Percentiles rank a stretch among this genome's conserved stretches.
Evolutionary conservation across 441 rosid genomes (phyloP).

Genomic region (Pelargonium fulgidum): DNA sequence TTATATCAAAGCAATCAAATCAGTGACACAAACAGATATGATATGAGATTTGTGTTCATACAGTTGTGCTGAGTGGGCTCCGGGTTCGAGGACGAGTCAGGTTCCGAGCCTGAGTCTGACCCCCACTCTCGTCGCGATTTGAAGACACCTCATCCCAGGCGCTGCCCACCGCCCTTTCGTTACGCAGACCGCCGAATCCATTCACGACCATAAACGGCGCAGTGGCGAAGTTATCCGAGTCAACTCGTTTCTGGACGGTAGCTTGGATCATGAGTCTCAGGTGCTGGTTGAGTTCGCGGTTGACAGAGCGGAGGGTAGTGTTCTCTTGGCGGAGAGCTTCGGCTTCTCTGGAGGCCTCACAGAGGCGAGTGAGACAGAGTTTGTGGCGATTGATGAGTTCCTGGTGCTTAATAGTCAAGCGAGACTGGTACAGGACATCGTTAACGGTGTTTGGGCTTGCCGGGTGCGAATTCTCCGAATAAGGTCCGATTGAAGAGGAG

Average conservation of each 20-base stretch:
- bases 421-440: slow-evolving; percentile 21
- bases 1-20: no score
- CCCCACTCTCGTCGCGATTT: slow-evolving; percentile 29
- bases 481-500: no score
- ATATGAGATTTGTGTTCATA: slow-evolving; percentile 12
- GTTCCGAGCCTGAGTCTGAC: slow-evolving; percentile 18
- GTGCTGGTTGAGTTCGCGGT: slow-evolving; percentile 42
- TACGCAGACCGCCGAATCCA: slow-evolving; percentile 23
- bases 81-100: slow-evolving; percentile 29
- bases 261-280: slow-evolving; percentile 32
- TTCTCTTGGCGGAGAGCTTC: slow-evolving; percentile 48
- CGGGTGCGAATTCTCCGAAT: not conserved
- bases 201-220: slow-evolving; percentile 27
- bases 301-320: slow-evolving; percentile 34
- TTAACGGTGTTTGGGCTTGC: slow-evolving; percentile 3
- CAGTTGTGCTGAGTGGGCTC: slow-evolving; percentile 30
- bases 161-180: slow-evolving; percentile 5
- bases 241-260: slow-evolving; percentile 27
- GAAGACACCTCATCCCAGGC: slow-evolving; percentile 27
- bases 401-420: slow-evolving; percentile 37
- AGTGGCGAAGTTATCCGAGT: slow-evolving; percentile 13
- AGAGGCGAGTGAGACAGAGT: slow-evolving; percentile 43
- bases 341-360: slow-evolving; percentile 36
- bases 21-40: no score
- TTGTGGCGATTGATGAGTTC: slow-evolving; percentile 44